Base-by-base conservation (phyloP, 2,329 filamentous ascomycete genomes). In the Penicillium sp. region DNA sequence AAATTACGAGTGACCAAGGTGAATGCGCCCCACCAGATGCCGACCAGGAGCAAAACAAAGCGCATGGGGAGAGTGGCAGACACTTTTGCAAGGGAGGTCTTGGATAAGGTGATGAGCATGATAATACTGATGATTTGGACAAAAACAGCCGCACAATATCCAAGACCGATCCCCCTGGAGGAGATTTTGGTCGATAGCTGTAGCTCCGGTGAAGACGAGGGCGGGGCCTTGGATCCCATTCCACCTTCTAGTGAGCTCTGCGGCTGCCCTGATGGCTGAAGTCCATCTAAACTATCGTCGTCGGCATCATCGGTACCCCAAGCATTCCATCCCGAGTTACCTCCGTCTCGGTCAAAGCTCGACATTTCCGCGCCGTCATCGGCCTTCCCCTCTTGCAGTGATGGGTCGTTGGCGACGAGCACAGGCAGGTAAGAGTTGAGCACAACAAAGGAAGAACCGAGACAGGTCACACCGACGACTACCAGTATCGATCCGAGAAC, bases 381-480 rank as follows among this genome's bases (percentile, higher is more conserved):
- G 38, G 60, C 39, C 33, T 65, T 59, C n/a, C 60, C 53, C 16
- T 68, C 69, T 53, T 74, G 73, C 13, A 81, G 70, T 0, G 76
- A 77, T 2, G 89, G 86, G 71, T 96, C 91, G 67, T 94, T 87
- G 44, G 92, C 84, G 55, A 96, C 92, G 3, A 97, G 82, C 3
- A 97, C 80, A 0, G 92, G 92, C 27, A 97, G 80, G 66, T 96
- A 97, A 0, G 92, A 95, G 75, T 97, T 97, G 27, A 97, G 79
- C 5, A 97, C 81, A 3, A 97, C 92, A 70, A 96, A 96, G 0
- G 91, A 95, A 4, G 91, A 91, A 6, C 92, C 92, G 62, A 96
- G 92, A 41, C 90, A 92, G 1, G 90, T 92, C 68, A 96, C 96
- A 19, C 91, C 90, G 41, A 96, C 79, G 59, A 96, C 89, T 19